A percentile compares a stretch with the other conserved stretches of the same genome.
Conservation (phyloP, 495 filamentous ascomycete genomes). For the Aspergillus cristatus region DNA sequence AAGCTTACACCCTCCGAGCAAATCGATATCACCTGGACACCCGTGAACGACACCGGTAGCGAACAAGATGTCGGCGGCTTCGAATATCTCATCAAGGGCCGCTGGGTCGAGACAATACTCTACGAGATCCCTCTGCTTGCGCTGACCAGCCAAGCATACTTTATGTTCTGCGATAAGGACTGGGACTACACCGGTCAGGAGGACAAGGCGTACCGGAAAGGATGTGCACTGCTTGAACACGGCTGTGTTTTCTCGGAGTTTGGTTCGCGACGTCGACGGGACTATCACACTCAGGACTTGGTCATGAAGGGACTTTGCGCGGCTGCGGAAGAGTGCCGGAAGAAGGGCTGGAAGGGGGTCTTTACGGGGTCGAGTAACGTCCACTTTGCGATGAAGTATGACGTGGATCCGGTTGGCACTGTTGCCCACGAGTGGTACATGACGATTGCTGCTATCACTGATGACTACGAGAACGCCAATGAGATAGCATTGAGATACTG, state of each 20-base stretch:
- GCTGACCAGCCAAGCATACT: conserved; percentile 89
- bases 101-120: conserved; percentile 91
- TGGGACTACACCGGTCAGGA: conserved; percentile 82
- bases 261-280: conserved; percentile 75
- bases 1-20: conserved; percentile 72
- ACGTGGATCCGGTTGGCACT: conserved; percentile 74
- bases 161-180: conserved; percentile 85
- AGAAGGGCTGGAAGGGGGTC: conserved; percentile 54
- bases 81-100: conserved; percentile 62
- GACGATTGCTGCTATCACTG: conserved; percentile 86
- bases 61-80: conserved; percentile 67
- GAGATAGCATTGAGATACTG: conserved; percentile 76
- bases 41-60: conserved; percentile 53
- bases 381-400: conserved; percentile 89
- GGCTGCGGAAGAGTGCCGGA: conserved; percentile 58
- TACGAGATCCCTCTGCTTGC: conserved; percentile 95
- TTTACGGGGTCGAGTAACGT: conserved; percentile 92
- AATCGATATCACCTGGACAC: conserved; percentile 59
- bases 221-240: conserved; percentile 59
- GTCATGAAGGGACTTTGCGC: conserved; percentile 75
- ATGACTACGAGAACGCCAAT: conserved; percentile 75
- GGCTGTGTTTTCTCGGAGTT: conserved; percentile 93
- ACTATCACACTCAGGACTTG: conserved; percentile 90
- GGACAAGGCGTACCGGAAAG: conserved; percentile 73
- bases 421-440: conserved; percentile 99